Evolutionary conservation across 306 rosid genomes (phyloP), one percentile per base, ranked within the genome.

Genomic region (Quercus suber): DNA sequence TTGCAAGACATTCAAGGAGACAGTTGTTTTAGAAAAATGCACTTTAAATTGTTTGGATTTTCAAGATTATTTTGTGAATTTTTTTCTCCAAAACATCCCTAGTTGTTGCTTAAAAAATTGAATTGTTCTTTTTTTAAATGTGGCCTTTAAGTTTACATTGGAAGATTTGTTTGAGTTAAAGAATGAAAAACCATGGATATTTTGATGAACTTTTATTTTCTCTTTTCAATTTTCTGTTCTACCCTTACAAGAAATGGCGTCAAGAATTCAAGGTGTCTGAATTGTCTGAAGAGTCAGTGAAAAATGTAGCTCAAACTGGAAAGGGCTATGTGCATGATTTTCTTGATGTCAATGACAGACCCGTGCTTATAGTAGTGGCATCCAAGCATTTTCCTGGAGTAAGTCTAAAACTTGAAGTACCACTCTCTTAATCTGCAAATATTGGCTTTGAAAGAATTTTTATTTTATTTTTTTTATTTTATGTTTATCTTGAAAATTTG

Each of bases 181-280:
- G 49, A 33, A 23, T 6, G 28, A 23, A 30, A 35, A 25, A 51
- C 20, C 20, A 73, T 71, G 25, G 12, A 71, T 68, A 41, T 53
- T 37, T 55, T 73, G 53, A 30, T 69, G 73, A 15, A 53, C 65
- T 84, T 27, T 21, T 35, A 49, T 13, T 10, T 49, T 71, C 30
- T 58, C 55, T 67, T 77, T 73, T 49, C 59, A 45, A 51, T 57
- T 81, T 85, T 86, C 82, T 82, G 4, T 84, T 86, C 80, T 84
- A 74, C 84, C 70, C 37, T 75, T 69, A 69, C 76, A 75, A 95
- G 99, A 93, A 88, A 88, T 95, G 99, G 99, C 98, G 94, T 87
- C 92, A 72, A 84, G 97, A 91, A 76, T 93, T 93, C 78, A 85
- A 92, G 75, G 96, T 93, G 78, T 84, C 90, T 64, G 86, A 89